phyloP scores from a whole-genome alignment of 805 yeast species.

The Cyberlindnera mississippiensis region DNA sequence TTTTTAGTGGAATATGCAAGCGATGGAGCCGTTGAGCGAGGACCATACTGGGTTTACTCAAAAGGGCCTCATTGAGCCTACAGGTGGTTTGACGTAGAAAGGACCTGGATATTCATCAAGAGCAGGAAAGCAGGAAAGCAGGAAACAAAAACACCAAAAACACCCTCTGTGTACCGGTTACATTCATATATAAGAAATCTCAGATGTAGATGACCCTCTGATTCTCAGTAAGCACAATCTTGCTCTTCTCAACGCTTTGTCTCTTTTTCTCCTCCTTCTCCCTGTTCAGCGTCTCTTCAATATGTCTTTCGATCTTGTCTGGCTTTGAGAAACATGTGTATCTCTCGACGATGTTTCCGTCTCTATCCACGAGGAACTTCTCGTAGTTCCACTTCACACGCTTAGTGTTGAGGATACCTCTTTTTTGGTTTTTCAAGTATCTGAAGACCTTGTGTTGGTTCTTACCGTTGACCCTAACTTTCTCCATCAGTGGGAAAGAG shows the following conservation, averaged over 20 bases:
- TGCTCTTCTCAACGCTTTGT: slow-evolving; percentile 1
- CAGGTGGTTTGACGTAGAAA: too few relatives aligned
- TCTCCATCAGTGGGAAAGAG: slow-evolving; percentile 75
- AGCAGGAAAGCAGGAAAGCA: background rate
- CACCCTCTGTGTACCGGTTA: too few relatives aligned
- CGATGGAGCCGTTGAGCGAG: too few relatives aligned
- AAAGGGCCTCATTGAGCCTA: too few relatives aligned
- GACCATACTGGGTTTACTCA: too few relatives aligned
- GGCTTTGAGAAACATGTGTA: slow-evolving; percentile 47
- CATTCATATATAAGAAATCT: too few relatives aligned
- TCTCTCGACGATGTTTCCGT: slow-evolving; percentile 55
- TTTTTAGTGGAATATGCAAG: too few relatives aligned
- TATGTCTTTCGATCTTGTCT: slow-evolving; percentile 2
- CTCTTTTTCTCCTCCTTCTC: slow-evolving; percentile 1
- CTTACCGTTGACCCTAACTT: slow-evolving; percentile 76
- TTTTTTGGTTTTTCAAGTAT: slow-evolving; percentile 61
- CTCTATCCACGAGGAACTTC: slow-evolving; percentile 54
- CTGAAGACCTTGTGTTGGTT: slow-evolving; percentile 64
- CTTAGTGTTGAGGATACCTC: slow-evolving; percentile 53
- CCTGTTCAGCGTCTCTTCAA: slow-evolving; percentile 27
- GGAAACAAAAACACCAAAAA: too few relatives aligned
- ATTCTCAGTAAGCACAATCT: slow-evolving; percentile 6
- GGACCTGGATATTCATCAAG: background rate
- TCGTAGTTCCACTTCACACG: slow-evolving; percentile 75
- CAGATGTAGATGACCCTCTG: slow-evolving; percentile 10